Evolutionary conservation across 371 early-diverging fungal species (phyloP).

Genomic region (Apophysomyces trapeziformis): DNA sequence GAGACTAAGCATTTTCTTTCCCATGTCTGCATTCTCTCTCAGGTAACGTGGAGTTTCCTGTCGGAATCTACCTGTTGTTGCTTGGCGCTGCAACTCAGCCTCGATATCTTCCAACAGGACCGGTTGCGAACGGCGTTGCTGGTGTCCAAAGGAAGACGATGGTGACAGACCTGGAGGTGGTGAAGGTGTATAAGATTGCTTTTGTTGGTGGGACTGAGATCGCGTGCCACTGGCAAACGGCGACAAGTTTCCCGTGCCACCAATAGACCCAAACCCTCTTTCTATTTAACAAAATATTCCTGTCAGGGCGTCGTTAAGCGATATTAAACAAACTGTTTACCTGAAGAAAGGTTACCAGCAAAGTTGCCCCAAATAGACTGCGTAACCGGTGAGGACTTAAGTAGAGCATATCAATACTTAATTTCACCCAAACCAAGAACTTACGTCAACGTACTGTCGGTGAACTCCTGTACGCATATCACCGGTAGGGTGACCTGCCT

Average conservation of each 20-base stretch:
- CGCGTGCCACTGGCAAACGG: constrained; percentile 10
- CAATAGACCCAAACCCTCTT: constrained; percentile 23
- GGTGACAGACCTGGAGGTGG: constrained; percentile 32
- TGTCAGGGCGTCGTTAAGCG: neutral
- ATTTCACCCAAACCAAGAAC: neutral
- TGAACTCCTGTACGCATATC: constrained; percentile 5
- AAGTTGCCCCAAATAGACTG: constrained; percentile 53
- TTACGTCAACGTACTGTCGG: neutral
- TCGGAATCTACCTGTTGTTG: constrained; percentile 21
- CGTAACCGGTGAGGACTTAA: constrained; percentile 3
- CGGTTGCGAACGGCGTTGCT: constrained; percentile 36
- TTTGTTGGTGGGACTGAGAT: constrained; percentile 16
- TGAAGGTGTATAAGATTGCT: constrained; percentile 30
- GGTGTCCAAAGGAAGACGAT: constrained; percentile 33
- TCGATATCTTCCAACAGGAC: constrained; percentile 61
- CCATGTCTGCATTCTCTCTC: constrained; percentile 19
- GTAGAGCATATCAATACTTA: neutral
- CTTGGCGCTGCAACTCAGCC: constrained; percentile 55
- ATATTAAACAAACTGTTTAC: constrained; percentile 12
- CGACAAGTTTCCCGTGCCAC: constrained; percentile 17
- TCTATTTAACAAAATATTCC: constrained; percentile 16
- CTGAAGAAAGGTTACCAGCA: constrained; percentile 33
- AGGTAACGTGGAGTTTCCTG: constrained; percentile 26
- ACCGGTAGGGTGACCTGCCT: neutral
- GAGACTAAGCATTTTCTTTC: constrained; percentile 65